A percentile compares a stretch with the other conserved stretches of the same genome.
These are phyloP conservation scores for Prosopis cineraria DNA, from an alignment of 306 rosid genomes.

Conservation along the genomic window DNA sequence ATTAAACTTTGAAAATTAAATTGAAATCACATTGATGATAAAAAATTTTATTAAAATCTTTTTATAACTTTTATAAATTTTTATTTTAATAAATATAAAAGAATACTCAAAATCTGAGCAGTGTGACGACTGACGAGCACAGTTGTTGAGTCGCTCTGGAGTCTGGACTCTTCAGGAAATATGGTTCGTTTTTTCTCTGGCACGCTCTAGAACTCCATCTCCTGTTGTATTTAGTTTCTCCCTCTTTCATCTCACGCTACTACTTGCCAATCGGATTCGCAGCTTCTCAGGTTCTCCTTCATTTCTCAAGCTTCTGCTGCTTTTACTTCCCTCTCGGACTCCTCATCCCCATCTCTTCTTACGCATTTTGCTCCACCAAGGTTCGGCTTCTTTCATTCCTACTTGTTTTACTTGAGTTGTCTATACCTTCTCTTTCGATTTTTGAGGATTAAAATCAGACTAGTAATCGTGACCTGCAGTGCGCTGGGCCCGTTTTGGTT, in stretches of 20 bases:
- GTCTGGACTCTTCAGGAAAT: not conserved
- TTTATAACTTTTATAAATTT: too few relatives aligned
- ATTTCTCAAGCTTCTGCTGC: not conserved
- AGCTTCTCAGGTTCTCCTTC: not conserved
- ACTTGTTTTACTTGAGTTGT: too few relatives aligned
- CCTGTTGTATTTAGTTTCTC: conserved; percentile 25
- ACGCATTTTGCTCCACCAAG: conserved; percentile 6
- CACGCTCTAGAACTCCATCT: conserved; percentile 42
- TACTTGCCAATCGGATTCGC: conserved; percentile 2
- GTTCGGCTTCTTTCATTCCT: not conserved
- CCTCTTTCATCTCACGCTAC: not conserved
- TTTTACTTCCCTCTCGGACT: not conserved
- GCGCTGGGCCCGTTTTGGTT: not conserved
- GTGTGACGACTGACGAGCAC: too few relatives aligned
- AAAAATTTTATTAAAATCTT: too few relatives aligned
- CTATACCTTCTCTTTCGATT: not conserved
- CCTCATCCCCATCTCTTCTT: not conserved
- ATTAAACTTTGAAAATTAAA: too few relatives aligned
- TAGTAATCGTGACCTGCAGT: not conserved
- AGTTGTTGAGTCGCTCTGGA: too few relatives aligned
- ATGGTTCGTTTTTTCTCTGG: conserved; percentile 23
- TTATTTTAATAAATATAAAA: too few relatives aligned
- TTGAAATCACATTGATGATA: too few relatives aligned
- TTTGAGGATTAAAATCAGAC: not conserved
- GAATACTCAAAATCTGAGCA: too few relatives aligned